These are phyloP conservation scores for Psilocybe azurescens DNA, from an alignment of 768 basidiomycete genomes.

Conservation along the genomic window DNA sequence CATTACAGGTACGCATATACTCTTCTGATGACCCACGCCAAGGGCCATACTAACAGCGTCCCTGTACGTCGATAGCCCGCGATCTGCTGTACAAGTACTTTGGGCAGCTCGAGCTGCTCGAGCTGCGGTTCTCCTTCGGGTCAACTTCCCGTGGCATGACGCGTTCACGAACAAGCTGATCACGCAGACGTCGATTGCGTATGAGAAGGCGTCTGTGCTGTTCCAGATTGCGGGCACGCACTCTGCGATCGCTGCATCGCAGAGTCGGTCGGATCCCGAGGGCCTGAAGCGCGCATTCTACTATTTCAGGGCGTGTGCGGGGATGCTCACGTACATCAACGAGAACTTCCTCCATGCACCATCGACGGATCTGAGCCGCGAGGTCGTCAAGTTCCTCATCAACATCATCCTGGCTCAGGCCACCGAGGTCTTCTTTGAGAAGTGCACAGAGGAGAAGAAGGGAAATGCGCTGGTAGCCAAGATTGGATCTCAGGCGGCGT, in stretches of 20 bases:
- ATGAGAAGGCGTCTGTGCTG: slow-evolving; percentile 96
- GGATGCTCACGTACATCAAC: slow-evolving; percentile 98
- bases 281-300: slow-evolving; percentile 93
- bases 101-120: slow-evolving; percentile 96
- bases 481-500: slow-evolving; percentile 82
- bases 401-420: slow-evolving; percentile 92
- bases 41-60: neutral
- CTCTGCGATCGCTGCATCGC: slow-evolving; percentile 86
- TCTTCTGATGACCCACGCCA: neutral
- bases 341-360: slow-evolving; percentile 99
- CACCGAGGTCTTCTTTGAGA: slow-evolving; percentile 96
- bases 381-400: slow-evolving; percentile 92
- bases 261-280: slow-evolving; percentile 88
- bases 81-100: slow-evolving; percentile 99
- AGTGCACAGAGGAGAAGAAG: slow-evolving; percentile 93
- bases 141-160: slow-evolving; percentile 96
- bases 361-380: slow-evolving; percentile 90
- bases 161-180: slow-evolving; percentile 95
- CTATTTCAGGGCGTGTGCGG: slow-evolving; percentile 88
- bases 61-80: slow-evolving; percentile 53
- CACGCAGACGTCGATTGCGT: slow-evolving; percentile 95
- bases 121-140: slow-evolving; percentile 93
- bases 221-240: slow-evolving; percentile 96
- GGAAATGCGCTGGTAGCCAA: slow-evolving; percentile 77
- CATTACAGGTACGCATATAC: slow-evolving; percentile 69